Evolutionary conservation across 1,284 basidiomycete species (phyloP), one percentile per base, ranked within the genome.

Genomic region (Afroboletus lepidellus): DNA sequence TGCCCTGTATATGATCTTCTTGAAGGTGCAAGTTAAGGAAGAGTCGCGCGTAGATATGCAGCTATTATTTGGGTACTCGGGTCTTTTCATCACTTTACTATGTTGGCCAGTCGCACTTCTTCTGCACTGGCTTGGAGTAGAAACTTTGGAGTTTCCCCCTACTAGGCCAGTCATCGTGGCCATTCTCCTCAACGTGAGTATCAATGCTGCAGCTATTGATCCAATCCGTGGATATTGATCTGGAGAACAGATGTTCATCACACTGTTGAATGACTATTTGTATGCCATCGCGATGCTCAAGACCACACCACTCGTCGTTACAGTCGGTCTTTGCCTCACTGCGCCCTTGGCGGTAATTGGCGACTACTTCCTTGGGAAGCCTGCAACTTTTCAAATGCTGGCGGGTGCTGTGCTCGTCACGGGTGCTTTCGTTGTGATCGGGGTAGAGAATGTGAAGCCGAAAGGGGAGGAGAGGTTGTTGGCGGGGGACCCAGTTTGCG

Each of bases 241-340:
- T 41, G 39, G 15, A 11, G 29, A 41, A 30, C 58, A 90, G 89
- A 96, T 94, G 92, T 74, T 74, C 39, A 92, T 96, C 64, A 94
- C 92, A 1, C 72, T 91, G 27, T 85, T 82, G 5, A 91, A 87
- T 57, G 93, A 96, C 71, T 95, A 89, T 66, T 71, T 95, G 46
- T 95, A 94, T 69, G 86, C 94, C 29, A 67, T 90, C 8, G 92
- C 96, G 6, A 98, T 98, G 94, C 82, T 99, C 57, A 98, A 97
- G 77, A 98, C 95, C 3, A 96, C 94, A 3, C 96, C 92, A 1
- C 75, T 94, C 36, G 90, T 96, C 21, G 94, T 93, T 13, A 99
- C 96, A 1, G 78, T 99, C 54, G 96, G 97, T 16, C 78, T 99
- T 18, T 92, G 90, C 51, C 78, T 99, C n/a, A 98, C 97, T 0